These are phyloP conservation scores for Guyanaporus albipodus DNA, from an alignment of 768 basidiomycete species.

Conservation along the genomic window DNA sequence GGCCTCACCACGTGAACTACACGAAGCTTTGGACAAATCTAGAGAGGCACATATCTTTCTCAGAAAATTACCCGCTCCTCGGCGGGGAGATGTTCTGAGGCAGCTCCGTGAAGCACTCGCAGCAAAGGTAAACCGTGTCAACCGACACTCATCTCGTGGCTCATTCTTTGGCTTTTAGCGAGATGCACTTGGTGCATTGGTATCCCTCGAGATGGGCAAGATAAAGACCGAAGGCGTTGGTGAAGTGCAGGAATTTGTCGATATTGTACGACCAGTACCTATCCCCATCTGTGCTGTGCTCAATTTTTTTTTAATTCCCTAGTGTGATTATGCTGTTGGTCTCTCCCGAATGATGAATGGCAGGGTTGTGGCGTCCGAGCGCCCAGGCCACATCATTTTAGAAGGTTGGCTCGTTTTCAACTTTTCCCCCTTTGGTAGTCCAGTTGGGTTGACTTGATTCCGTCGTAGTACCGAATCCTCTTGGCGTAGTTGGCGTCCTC, in stretches of 20 bases:
- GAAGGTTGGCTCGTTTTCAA: constrained; percentile 52
- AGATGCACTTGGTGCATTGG: constrained; percentile 73
- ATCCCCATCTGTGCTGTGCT: background rate
- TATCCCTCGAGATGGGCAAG: constrained; percentile 90
- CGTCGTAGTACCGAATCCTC: constrained; percentile 79
- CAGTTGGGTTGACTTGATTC: constrained; percentile 11
- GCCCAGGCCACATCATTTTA: constrained; percentile 85
- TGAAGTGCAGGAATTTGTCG: constrained; percentile 93
- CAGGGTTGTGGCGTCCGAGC: constrained; percentile 79
- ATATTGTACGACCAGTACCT: constrained; percentile 63
- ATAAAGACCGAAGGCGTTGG: constrained; percentile 87
- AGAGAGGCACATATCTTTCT: constrained; percentile 70
- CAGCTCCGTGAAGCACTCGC: constrained; percentile 83
- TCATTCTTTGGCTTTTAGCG: constrained; percentile 42
- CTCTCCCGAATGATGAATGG: constrained; percentile 95
- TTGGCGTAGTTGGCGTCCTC: constrained; percentile 70
- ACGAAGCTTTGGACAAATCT: constrained; percentile 61
- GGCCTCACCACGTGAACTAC: constrained; percentile 72
- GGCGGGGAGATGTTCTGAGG: constrained; percentile 81
- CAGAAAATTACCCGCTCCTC: constrained; percentile 79
- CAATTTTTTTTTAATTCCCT: constrained; percentile 7
- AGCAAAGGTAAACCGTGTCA: constrained; percentile 51
- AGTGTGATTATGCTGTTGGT: constrained; percentile 96
- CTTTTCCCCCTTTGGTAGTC: background rate
- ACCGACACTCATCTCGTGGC: background rate